Evolutionary conservation across 2,329 filamentous ascomycete genomes (phyloP), one percentile per base, ranked within the genome.

Genomic region (Trichophyton verrucosum): DNA sequence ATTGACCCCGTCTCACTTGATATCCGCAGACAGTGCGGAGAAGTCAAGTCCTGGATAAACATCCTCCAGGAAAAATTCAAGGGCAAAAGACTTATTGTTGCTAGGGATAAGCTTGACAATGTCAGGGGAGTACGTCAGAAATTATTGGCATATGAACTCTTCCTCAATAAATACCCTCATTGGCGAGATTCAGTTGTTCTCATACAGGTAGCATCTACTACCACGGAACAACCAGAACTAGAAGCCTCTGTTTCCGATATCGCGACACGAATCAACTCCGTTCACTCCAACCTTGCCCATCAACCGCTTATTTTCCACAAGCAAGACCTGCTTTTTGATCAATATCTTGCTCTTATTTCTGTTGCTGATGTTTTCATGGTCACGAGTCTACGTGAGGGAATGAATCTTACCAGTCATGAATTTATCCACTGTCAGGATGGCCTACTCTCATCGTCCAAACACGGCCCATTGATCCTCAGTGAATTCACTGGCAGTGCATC

Each of bases 321-420:
- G 74, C 92, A 97, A 73, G 92, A 97, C 68, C 94, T 97, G 62
- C 86, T 89, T 61, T 96, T 95, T 70, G 80, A 88, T 0, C 91
- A 96, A 70, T 97, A 96, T 68, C 81, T 97, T n/a, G 92, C 91
- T 1, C 79, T 97, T 6, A 81, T 96, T 55, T 90, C 89, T 2
- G 86, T 95, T 59, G 94, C 92, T 1, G 91, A 97, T 75, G 88
- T 87, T 2, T 78, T 97, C 57, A 94, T 96, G 83, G 94, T 97
- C 69, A 95, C 92, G 1, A 95, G 90, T 70, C 85, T 97, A 67
- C 89, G 94, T 59, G 92, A 97, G 72, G 92, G 92, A 64, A 97
- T 97, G 94, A 97, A 96, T 71, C 76, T 97, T 61, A 96, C 92
- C 0, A 91, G 88, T 4, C 94, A 97, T 71, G 92, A 97, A 72